Percentiles rank a stretch among this genome's conserved stretches.
Conservation (phyloP, 805 yeast genomes). For the Yamadazyma scolyti region DNA sequence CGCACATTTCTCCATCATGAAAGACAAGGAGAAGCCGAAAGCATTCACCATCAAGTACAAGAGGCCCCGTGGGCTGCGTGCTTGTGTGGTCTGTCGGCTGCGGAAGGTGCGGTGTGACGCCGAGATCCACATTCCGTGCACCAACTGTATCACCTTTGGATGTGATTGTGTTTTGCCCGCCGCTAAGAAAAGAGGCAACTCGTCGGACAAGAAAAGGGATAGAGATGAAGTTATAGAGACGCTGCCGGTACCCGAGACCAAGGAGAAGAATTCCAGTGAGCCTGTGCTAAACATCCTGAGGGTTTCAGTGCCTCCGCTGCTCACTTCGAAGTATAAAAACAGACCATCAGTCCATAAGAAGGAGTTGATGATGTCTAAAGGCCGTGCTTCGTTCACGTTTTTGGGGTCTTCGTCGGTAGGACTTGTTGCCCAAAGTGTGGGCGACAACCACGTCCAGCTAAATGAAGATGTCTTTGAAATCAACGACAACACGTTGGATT, state of each 20-base stretch:
- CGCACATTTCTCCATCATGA: too few relatives aligned
- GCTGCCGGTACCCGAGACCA: slow-evolving; percentile 1
- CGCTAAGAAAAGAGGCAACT: slow-evolving; percentile 42
- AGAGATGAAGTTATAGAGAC: slow-evolving; percentile 3
- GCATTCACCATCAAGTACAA: slow-evolving; percentile 46
- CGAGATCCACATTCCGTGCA: slow-evolving; percentile 45
- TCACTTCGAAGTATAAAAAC: slow-evolving; percentile 37
- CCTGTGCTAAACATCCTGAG: slow-evolving; percentile 42
- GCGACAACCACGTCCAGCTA: slow-evolving; percentile 46
- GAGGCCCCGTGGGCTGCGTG: slow-evolving; percentile 63
- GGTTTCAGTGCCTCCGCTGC: slow-evolving; percentile 40
- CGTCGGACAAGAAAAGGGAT: slow-evolving; percentile 11
- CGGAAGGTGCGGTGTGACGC: slow-evolving; percentile 82
- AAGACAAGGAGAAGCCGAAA: slow-evolving; percentile 23
- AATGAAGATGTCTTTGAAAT: slow-evolving; percentile 37
- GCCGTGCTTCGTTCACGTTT: slow-evolving; percentile 38
- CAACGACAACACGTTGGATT: slow-evolving; percentile 38
- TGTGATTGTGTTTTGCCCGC: slow-evolving; percentile 70
- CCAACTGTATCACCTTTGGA: slow-evolving; percentile 66
- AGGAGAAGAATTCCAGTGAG: slow-evolving; percentile 18
- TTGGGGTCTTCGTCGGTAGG: slow-evolving; percentile 54
- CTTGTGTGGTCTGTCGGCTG: slow-evolving; percentile 74
- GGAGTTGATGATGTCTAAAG: slow-evolving; percentile 23
- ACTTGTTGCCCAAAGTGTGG: slow-evolving; percentile 41
- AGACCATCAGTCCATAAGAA: slow-evolving; percentile 36